phyloP scores from a whole-genome alignment of 495 filamentous ascomycete species.

The Trichoderma parareesei region DNA sequence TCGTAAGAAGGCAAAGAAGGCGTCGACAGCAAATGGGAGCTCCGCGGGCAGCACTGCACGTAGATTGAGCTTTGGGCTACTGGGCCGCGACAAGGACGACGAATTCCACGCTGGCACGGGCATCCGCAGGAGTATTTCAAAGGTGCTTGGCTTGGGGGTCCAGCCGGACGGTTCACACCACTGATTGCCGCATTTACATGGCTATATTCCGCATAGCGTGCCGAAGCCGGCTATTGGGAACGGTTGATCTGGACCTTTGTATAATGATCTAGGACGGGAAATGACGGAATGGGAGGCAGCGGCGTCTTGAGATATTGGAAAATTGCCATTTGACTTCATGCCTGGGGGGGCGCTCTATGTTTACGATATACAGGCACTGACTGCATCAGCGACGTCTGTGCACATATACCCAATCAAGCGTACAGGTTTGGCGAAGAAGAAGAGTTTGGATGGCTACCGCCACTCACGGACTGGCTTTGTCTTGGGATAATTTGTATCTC shows the following conservation, averaged over 20 bases:
- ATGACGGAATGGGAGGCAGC: neutral
- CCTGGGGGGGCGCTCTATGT: neutral
- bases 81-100: constrained; percentile 16
- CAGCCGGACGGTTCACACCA: neutral
- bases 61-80: constrained; percentile 29
- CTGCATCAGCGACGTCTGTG: neutral
- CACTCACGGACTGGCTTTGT: neutral
- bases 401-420: constrained; percentile 2
- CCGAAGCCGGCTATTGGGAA: neutral
- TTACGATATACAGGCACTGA: neutral
- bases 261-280: neutral
- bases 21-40: constrained; percentile 20
- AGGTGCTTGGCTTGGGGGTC: constrained; percentile 18
- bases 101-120: constrained; percentile 12
- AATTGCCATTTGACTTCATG: neutral
- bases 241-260: neutral
- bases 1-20: constrained; percentile 25
- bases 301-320: constrained; percentile 5
- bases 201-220: neutral
- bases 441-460: neutral
- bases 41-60: constrained; percentile 21
- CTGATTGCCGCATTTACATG: neutral
- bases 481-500: neutral
- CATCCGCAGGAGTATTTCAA: constrained; percentile 16
- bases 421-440: neutral